A percentile compares a stretch with the other conserved stretches of the same genome.
phyloP scores from a whole-genome alignment of 2,329 filamentous ascomycete species.

The Pestalotiopsis sp. region DNA sequence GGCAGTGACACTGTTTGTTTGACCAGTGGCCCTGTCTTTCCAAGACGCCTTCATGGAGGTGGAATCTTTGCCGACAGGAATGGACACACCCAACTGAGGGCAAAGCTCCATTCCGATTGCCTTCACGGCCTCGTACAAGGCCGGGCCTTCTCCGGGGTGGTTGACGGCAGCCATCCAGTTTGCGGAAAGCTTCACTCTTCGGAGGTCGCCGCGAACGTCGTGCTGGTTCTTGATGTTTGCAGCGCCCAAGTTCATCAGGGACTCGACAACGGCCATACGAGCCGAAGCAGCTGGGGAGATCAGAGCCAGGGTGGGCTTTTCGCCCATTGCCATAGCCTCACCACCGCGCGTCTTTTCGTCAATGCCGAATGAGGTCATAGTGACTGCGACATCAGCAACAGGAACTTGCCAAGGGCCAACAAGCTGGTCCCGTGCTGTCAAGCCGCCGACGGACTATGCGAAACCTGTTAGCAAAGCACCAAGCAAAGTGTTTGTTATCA shows the following conservation, averaged over 20 bases:
- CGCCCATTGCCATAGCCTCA: conserved; percentile 94
- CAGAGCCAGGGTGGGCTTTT: conserved; percentile 85
- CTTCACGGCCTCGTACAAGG: conserved; percentile 89
- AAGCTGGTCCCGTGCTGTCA: conserved; percentile 90
- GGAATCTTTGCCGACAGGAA: conserved; percentile 96
- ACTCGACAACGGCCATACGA: conserved; percentile 94
- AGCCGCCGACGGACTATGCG: conserved; percentile 73
- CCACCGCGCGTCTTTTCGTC: conserved; percentile 74
- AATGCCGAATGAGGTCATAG: conserved; percentile 75
- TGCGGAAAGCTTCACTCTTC: conserved; percentile 83
- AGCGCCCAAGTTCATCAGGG: conserved; percentile 89
- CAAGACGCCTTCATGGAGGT: conserved; percentile 99
- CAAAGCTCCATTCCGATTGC: conserved; percentile 93
- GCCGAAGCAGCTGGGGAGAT: conserved; percentile 90
- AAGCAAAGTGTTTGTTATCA: not conserved
- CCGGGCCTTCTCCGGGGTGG: conserved; percentile 89
- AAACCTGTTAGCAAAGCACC: not conserved
- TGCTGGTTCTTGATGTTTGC: conserved; percentile 15
- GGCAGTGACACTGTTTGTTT: conserved; percentile 84
- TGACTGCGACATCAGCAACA: conserved; percentile 92
- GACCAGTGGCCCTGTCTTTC: conserved; percentile 69
- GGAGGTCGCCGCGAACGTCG: conserved; percentile 63
- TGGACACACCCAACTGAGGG: conserved; percentile 85
- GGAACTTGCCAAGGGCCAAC: conserved; percentile 96
- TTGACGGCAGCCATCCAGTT: conserved; percentile 99